These are phyloP conservation scores for Ramichloridium luteum DNA, from an alignment of 2,329 filamentous ascomycete genomes.

Conservation along the genomic window DNA sequence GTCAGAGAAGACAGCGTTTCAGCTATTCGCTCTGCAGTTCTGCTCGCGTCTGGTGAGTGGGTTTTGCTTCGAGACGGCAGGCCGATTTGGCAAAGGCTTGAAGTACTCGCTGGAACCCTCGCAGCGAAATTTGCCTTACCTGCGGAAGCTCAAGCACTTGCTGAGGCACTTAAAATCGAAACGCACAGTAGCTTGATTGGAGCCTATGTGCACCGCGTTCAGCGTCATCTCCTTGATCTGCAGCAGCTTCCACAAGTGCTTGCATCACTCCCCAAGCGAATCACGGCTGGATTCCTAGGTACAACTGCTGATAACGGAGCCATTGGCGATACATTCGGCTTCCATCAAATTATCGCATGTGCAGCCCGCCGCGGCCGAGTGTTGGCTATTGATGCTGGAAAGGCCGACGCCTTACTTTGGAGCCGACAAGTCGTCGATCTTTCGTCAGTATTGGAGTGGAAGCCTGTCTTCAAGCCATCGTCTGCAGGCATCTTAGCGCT, in stretches of 20 bases:
- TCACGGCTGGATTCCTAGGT: slow-evolving; percentile 43
- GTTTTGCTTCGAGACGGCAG: slow-evolving; percentile 72
- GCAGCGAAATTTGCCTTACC: slow-evolving; percentile 67
- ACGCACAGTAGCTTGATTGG: slow-evolving; percentile 65
- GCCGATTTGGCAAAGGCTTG: slow-evolving; percentile 65
- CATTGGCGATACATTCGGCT: slow-evolving; percentile 68
- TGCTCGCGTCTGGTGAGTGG: slow-evolving; percentile 61
- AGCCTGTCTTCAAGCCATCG: slow-evolving; percentile 12
- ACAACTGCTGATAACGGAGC: slow-evolving; percentile 33
- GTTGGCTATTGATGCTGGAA: slow-evolving; percentile 66
- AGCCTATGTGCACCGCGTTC: slow-evolving; percentile 81
- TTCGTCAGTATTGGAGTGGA: slow-evolving; percentile 44
- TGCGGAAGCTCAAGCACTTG: slow-evolving; percentile 54
- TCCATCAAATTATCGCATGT: slow-evolving; percentile 72
- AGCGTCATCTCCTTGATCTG: slow-evolving; percentile 68
- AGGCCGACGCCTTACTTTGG: slow-evolving; percentile 66
- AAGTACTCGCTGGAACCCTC: slow-evolving; percentile 68
- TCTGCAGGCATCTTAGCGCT: slow-evolving; percentile 29
- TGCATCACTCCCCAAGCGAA: slow-evolving; percentile 52
- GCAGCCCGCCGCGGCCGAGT: slow-evolving; percentile 69
- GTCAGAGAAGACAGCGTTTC: slow-evolving; percentile 55
- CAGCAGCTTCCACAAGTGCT: slow-evolving; percentile 64
- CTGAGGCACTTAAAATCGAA: slow-evolving; percentile 72
- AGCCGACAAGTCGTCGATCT: slow-evolving; percentile 51
- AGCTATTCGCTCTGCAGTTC: slow-evolving; percentile 64